These are phyloP conservation scores for Claviceps arundinis DNA, from an alignment of 2,329 filamentous ascomycete genomes.

Conservation along the genomic window DNA sequence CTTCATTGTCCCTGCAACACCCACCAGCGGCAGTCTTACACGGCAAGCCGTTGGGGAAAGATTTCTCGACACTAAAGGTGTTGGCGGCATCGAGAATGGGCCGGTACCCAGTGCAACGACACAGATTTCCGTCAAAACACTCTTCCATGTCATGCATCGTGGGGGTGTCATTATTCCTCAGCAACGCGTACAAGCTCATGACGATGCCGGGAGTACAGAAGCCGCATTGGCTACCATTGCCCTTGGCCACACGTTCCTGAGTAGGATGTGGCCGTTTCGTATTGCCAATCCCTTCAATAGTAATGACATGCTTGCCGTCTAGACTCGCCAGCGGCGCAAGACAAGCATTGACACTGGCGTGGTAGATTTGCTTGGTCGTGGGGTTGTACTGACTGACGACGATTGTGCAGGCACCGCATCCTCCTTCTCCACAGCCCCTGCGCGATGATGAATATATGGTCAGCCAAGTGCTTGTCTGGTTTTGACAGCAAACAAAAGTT, in stretches of 20 bases:
- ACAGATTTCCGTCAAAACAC: constrained; percentile 93
- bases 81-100: constrained; percentile 91
- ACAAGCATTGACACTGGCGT: constrained; percentile 94
- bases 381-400: constrained; percentile 90
- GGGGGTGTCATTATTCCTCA: constrained; percentile 71
- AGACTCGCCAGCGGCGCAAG: constrained; percentile 83
- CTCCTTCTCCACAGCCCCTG: constrained; percentile 84
- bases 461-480: neutral
- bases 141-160: constrained; percentile 80
- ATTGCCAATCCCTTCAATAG: constrained; percentile 88
- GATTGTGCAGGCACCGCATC: constrained; percentile 91
- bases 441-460: neutral
- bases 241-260: constrained; percentile 81
- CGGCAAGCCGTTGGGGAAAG: constrained; percentile 14
- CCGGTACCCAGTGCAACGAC: constrained; percentile 87
- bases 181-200: constrained; percentile 88
- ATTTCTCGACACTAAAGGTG: constrained; percentile 55
- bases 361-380: constrained; percentile 83
- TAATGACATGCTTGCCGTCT: constrained; percentile 97
- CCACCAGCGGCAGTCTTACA: neutral
- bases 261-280: constrained; percentile 75
- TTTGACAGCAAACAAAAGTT: neutral
- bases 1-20: constrained; percentile 2
- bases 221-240: constrained; percentile 82
- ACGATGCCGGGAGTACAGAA: constrained; percentile 98